Evolutionary conservation across 768 basidiomycete genomes (phyloP), one percentile per base, ranked within the genome.

Genomic region (Sarcodon sp.): DNA sequence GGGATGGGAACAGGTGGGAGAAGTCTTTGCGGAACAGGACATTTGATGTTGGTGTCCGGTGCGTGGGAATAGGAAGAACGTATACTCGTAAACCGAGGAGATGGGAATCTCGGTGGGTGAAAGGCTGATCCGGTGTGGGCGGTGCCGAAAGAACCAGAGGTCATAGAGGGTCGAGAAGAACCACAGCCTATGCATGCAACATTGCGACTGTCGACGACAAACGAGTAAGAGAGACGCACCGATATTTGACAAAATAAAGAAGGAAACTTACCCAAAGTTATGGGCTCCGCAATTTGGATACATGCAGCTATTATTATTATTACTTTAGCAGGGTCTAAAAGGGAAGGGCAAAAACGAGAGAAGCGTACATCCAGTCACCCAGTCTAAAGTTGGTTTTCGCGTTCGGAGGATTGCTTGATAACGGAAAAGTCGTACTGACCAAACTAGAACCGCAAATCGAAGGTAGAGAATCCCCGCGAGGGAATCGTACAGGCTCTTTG

Each of bases 111-210:
- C 54, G 61, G 53, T 54, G 61, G 32, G 50, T 61, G 38, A 60
- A 58, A 52, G 37, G 46, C 43, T 59, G 53, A 16, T 60, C 54
- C 13, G 57, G 54, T 38, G 56, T 54, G 35, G 54, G 31, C 33
- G 57, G 47, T 38, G 60, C 47, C 48, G 61, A 47, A 51, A 63
- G 51, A 57, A 64, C 47, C 61, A 54, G 21, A 27, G 21, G 21
- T 27, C 21, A 5, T 65, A 53, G 31, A 62, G 44, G 38, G 57
- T 53, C 79, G 71, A 43, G 81, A 74, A 57, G 70, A 76, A 53
- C 83, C 85, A 57, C 87, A 88, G 38, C 80, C 83, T 56, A 86
- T 84, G 66, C 86, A 89, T 32, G 73, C 65, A 43, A 80, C 56
- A 62, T 89, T 89, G 51, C 87, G 84, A 52, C 85, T 88, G 62